Conservation (phyloP, 192 early-diverging fungal genomes). For the Rhizoclosmatium sp. region DNA sequence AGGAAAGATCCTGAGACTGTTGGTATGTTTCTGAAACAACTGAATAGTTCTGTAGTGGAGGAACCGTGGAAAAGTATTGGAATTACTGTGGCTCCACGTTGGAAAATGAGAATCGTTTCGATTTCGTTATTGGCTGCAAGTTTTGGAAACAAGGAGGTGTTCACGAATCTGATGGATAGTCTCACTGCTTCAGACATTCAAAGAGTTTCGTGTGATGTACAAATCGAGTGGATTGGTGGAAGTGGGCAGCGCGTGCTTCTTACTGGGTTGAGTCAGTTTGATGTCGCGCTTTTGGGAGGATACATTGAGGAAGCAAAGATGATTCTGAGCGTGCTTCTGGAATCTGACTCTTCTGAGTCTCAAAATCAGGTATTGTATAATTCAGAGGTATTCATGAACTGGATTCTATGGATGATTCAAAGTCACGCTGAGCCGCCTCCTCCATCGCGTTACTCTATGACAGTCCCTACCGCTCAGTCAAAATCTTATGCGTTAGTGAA, state of each 20-base stretch:
- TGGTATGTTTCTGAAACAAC: not conserved
- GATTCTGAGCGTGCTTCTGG: constrained; percentile 2
- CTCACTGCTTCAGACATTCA: not conserved
- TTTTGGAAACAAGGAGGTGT: constrained; percentile 21
- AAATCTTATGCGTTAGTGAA: not conserved
- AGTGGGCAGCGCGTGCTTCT: not conserved
- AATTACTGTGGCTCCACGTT: not conserved
- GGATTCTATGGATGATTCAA: constrained; percentile 10
- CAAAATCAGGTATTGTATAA: not conserved
- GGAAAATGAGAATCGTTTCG: not conserved
- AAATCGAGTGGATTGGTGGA: not conserved
- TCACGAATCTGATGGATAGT: not conserved
- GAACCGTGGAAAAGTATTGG: not conserved
- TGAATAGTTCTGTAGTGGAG: not conserved
- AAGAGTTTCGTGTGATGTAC: not conserved
- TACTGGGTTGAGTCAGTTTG: not conserved
- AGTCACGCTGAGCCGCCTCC: not conserved
- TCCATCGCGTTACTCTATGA: constrained; percentile 2
- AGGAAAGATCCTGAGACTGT: not conserved
- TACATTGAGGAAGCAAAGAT: constrained; percentile 11
- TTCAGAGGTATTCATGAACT: constrained; percentile 1
- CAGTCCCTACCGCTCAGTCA: not conserved
- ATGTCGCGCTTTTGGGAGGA: constrained; percentile 9
- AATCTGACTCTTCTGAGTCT: not conserved
- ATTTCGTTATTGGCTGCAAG: not conserved